Evolutionary conservation across 257 asterid species (phyloP), one percentile per base, ranked within the genome.

Genomic region (Solanum tacnaense): DNA sequence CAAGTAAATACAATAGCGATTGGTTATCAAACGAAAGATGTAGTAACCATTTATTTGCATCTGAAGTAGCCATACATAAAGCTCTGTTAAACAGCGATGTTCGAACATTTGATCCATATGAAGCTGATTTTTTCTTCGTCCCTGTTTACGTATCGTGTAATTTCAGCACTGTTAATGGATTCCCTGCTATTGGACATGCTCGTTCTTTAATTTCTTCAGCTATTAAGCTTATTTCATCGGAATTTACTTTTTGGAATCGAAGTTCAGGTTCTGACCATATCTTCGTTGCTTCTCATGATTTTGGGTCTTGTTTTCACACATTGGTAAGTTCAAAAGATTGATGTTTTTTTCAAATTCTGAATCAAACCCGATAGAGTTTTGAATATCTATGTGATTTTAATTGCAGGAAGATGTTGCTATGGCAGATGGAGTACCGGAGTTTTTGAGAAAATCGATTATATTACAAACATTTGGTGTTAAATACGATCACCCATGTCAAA

Each of bases 271-370:
- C 98, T 32, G 99, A 97, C 91, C 99, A 97, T 52, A 90, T 97
- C 39, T 94, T 97, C 20, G 98, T 97, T 35, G 99, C 99, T 4
- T 94, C 99, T 23, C 99, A 97, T 88, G 99, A 97, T 89, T 97
- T 94, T 73, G 99, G 99, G 20, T 92, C 99, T 27, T 97, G 99
- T 86, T 97, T 97, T 88, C 99, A 97, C 92, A 93, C 99, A 76
- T 89, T 97, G 98, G 99, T 97, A 86, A 8, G 84, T 32, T 29
- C 11, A 13, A 20, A 3, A 58, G 4, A 7, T 58, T 58, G 25
- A 58, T 2, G 21, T 20, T 58, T 58, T 58, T 20, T 56, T 7
- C n/a, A 7, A 56, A 18, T 56, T 18, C 4, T 56, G n/a, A 56
- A 56, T 18, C 65, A 18, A 6, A 56, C 4, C 18, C 49, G 18